Evolutionary conservation across 768 basidiomycete genomes (phyloP), one percentile per base, ranked within the genome.

Genomic region (Crassisporium funariophilum): DNA sequence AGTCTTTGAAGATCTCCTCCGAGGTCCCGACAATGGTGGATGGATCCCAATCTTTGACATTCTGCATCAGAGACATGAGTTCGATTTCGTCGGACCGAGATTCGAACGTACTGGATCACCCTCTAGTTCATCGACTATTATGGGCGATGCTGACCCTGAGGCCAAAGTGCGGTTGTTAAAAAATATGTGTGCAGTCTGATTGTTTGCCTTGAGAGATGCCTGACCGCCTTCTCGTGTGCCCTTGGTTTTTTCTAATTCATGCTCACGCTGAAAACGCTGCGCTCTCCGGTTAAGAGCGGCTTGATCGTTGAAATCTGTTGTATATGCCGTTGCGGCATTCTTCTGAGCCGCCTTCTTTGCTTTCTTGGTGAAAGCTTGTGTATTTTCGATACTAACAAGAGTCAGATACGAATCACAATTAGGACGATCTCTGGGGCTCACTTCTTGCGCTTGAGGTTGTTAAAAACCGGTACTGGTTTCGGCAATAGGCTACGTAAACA

Each of bases 11-110:
- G 19, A 97, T 70, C 55, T 88, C 88, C 58, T 78, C 76, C 43
- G 81, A 93, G 33, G 88, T 95, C 40, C 97, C 97, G 46, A 95
- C 92, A 58, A 99, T 98, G 5, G 95, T 98, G 67, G 84, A 78
- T 48, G 83, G 83, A 71, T 99, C 97, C 97, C 97, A 99, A 63
- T 95, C 86, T 43, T 93, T 86, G 7, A 95, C 94, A 58, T 95
- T 95, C 95, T 98, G 46, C 39, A 35, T 39, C 25, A 31, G 54
- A 37, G 36, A 22, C 46, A 17, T 29, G 22, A 45, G 25, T n/a
- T 19, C 22, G 21, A 40, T 15, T 24, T 17, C 10, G 7, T 19
- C 22, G 12, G 35, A 25, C 47, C 17, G 23, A n/a, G 35, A 36
- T 11, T 24, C 27, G 43, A 50, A 17, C 11, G 34, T 59, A 90